These are phyloP conservation scores for Cinnamomum micranthum DNA, from an alignment of 164 flowering plant genomes.

Conservation along the genomic window DNA sequence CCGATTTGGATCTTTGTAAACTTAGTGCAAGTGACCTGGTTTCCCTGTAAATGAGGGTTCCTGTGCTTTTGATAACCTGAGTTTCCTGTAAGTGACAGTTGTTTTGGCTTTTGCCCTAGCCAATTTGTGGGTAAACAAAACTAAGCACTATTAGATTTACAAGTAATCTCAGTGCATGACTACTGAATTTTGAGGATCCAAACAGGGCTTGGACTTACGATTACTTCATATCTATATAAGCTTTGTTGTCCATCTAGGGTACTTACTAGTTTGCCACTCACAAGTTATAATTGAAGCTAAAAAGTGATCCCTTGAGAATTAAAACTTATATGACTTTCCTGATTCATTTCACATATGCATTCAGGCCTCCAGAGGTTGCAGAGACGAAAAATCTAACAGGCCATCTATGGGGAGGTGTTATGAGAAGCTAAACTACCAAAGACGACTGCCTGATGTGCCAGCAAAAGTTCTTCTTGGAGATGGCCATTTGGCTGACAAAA, in stretches of 20 bases:
- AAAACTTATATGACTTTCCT: neutral
- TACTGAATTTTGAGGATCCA: too few relatives aligned
- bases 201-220: too few relatives aligned
- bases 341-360: slow-evolving; percentile 5
- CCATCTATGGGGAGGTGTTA: slow-evolving; percentile 15
- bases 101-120: too few relatives aligned
- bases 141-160: too few relatives aligned
- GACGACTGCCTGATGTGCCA: slow-evolving; percentile 12
- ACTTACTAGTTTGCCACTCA: neutral
- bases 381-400: slow-evolving; percentile 21
- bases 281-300: too few relatives aligned
- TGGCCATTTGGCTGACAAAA: slow-evolving; percentile 5
- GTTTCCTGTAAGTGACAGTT: too few relatives aligned
- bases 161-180: too few relatives aligned
- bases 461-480: slow-evolving; percentile 15
- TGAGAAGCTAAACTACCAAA: slow-evolving; percentile 15
- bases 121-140: too few relatives aligned
- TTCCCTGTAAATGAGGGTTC: neutral
- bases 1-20: neutral
- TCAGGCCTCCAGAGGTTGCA: slow-evolving; percentile 36
- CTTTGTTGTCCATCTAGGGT: neutral
- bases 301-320: too few relatives aligned
- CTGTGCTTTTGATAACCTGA: too few relatives aligned
- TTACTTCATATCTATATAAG: neutral
- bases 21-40: neutral